A percentile compares a stretch with the other conserved stretches of the same genome.
phyloP scores from a whole-genome alignment of 1,284 basidiomycete genomes.

The Entoloma clypeatum region DNA sequence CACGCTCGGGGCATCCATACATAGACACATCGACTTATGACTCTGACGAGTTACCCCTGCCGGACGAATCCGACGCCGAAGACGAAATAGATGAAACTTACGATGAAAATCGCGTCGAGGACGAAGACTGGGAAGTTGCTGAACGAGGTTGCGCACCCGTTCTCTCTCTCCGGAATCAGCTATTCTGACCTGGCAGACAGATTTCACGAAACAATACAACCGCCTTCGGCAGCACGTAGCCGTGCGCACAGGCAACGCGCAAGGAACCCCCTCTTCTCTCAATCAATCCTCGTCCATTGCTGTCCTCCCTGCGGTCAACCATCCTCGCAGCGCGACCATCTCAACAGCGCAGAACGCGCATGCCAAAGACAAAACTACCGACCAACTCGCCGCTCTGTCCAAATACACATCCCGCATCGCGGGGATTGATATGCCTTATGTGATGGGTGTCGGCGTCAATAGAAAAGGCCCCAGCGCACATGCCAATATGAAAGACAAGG shows the following conservation, averaged over 20 bases:
- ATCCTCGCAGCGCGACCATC: slow-evolving; percentile 38
- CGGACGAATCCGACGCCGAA: slow-evolving; percentile 39
- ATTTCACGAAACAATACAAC: slow-evolving; percentile 97
- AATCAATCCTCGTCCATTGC: slow-evolving; percentile 49
- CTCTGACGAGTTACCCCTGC: slow-evolving; percentile 33
- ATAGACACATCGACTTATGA: slow-evolving; percentile 44
- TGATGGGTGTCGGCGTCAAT: slow-evolving; percentile 79
- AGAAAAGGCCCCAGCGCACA: slow-evolving; percentile 84
- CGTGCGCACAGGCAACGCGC: slow-evolving; percentile 63
- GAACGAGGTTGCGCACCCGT: slow-evolving; percentile 54
- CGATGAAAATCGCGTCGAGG: slow-evolving; percentile 63
- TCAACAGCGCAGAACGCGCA: slow-evolving; percentile 21
- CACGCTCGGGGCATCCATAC: slow-evolving; percentile 36
- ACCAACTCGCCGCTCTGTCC: slow-evolving; percentile 65
- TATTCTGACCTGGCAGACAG: slow-evolving; percentile 38
- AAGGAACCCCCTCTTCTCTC: slow-evolving; percentile 49
- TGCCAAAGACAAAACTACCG: slow-evolving; percentile 52
- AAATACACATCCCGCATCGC: slow-evolving; percentile 69
- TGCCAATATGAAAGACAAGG: slow-evolving; percentile 88
- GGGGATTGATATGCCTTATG: slow-evolving; percentile 70
- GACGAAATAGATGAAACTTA: slow-evolving; percentile 43
- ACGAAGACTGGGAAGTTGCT: slow-evolving; percentile 91
- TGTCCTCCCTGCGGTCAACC: slow-evolving; percentile 71
- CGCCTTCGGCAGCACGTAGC: slow-evolving; percentile 83
- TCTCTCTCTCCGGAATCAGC: slow-evolving; percentile 3